These are phyloP conservation scores for Boletellus emodensis DNA, from an alignment of 768 basidiomycete species.

Conservation along the genomic window DNA sequence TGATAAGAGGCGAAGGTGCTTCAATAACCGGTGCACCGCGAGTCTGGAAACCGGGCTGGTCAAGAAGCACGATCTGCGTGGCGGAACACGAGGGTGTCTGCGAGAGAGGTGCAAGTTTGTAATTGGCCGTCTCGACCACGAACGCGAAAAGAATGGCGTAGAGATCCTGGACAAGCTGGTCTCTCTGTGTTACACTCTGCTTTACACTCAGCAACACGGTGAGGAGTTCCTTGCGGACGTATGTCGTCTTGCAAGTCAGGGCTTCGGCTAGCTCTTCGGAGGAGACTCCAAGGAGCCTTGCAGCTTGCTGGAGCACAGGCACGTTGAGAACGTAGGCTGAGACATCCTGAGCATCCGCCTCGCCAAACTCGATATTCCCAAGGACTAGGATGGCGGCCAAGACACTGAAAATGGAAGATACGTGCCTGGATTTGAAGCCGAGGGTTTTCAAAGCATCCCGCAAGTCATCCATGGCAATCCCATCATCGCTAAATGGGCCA, in stretches of 20 bases:
- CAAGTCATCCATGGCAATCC: constrained; percentile 53
- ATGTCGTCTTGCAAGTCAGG: constrained; percentile 54
- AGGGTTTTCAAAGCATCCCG: constrained; percentile 52
- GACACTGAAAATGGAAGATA: constrained; percentile 50
- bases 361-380: constrained; percentile 55
- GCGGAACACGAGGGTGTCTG: constrained; percentile 36
- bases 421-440: constrained; percentile 60
- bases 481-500: constrained; percentile 60
- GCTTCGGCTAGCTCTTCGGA: constrained; percentile 51
- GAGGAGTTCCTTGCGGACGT: constrained; percentile 55
- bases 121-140: constrained; percentile 61
- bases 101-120: constrained; percentile 46
- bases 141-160: constrained; percentile 63
- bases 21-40: constrained; percentile 41
- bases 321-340: constrained; percentile 48
- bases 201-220: constrained; percentile 50
- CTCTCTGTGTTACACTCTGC: constrained; percentile 51
- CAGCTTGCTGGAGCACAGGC: constrained; percentile 45
- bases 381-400: constrained; percentile 53
- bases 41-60: constrained; percentile 55
- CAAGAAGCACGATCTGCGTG: constrained; percentile 51
- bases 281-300: constrained; percentile 48
- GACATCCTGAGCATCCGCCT: constrained; percentile 51
- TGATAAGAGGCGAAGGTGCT: constrained; percentile 47
- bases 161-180: constrained; percentile 52